Evolutionary conservation across 1,284 basidiomycete species (phyloP), one percentile per base, ranked within the genome.

Genomic region (Pseudozyma tsukubaensis): DNA sequence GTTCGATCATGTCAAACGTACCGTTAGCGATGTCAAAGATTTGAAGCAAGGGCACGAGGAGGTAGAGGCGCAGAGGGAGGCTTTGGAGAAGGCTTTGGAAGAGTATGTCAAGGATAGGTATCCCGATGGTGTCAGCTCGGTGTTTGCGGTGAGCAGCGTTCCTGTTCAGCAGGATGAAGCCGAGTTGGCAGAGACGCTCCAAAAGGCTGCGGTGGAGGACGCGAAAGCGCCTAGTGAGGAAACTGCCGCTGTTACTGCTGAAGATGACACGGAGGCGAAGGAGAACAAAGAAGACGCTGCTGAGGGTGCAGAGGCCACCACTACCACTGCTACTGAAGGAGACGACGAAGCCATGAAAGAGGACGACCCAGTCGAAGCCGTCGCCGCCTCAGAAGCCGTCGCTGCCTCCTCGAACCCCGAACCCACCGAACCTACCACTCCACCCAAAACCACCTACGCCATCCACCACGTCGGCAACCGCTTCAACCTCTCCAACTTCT

Each of bases 401-500:
- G 21, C 40, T 5, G 44, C 54, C 13, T 42, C 59, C 21, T 13
- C 50, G 21, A 18, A n/a, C n/a, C n/a, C 37, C n/a, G 48, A 50
- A 29, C 14, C 56, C 8, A 21, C 42, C 18, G 36, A 50, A 37
- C 40, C 55, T 3, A 29, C 45, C 2, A 18, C 35, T 2, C 40
- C 52, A 16, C 37, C 48, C n/a, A 56, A 72, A 50, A 61, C 69
- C 12, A 67, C 54, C 18, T 75, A 53, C 47, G 59, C 67, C 21
- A 55, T 80, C n/a, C 78, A 82, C 57, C 76, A 83, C 49, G 81
- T 81, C 2, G 80, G 79, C 16, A 82, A 80, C 67, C 66, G 76
- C 42, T 81, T 78, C 76, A 82, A 83, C 59, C 75, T 81, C 40
- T 72, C 71, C 48, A 84, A 83, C 76, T 84, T 79, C 57, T 84